Conservation (phyloP, 148 eudicot genomes). For the Amaranthus palmeri region DNA sequence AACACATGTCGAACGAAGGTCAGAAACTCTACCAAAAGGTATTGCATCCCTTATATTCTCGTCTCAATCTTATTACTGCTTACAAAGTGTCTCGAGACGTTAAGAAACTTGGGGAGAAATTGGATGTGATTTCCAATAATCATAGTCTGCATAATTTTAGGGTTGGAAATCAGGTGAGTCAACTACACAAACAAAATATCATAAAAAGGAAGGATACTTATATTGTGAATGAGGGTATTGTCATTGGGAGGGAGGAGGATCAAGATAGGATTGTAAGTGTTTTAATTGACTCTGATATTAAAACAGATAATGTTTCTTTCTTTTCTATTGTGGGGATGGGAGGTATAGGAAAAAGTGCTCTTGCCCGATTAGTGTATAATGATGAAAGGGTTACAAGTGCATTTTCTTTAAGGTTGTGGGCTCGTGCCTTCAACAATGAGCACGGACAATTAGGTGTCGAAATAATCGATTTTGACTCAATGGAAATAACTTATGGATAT, state of each 20-base stretch:
- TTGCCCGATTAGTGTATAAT: neutral
- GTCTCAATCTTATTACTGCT: neutral
- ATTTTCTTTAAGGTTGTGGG: too few relatives aligned
- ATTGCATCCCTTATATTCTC: neutral
- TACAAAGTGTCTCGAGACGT: neutral
- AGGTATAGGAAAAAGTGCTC: neutral
- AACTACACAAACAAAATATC: neutral
- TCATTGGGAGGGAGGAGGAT: constrained; percentile 12
- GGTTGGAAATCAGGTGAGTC: neutral
- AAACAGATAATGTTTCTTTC: neutral
- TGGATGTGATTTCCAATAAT: neutral
- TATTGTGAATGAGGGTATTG: neutral
- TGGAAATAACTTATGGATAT: neutral
- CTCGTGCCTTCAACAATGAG: too few relatives aligned
- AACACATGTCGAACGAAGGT: neutral
- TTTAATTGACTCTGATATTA: neutral
- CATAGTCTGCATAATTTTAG: neutral
- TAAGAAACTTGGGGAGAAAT: neutral
- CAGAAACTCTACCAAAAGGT: neutral
- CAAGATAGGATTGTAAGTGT: neutral
- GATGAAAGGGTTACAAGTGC: neutral
- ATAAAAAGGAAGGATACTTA: neutral
- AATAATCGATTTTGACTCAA: neutral
- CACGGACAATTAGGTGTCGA: neutral
- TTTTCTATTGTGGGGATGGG: neutral